Percentiles rank a stretch among this genome's conserved stretches.
These are phyloP conservation scores for Arachis monticola DNA, from an alignment of 331 rosid species.

Conservation along the genomic window DNA sequence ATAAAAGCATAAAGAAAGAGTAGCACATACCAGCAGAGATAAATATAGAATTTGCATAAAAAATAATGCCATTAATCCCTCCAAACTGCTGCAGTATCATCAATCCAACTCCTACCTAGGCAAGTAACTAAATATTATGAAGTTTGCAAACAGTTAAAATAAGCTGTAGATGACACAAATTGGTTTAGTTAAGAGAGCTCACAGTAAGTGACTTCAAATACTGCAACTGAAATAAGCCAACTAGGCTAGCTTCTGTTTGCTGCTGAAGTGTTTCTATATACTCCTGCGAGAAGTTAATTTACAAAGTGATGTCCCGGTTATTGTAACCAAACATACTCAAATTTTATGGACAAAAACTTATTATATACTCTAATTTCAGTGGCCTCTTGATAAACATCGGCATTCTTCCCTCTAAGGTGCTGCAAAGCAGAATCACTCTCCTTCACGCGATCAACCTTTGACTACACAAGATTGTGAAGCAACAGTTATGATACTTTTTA, in stretches of 20 bases:
- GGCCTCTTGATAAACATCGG: constrained; percentile 67
- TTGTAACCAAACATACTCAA: constrained; percentile 26
- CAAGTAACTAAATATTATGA: constrained; percentile 28
- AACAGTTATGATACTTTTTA: constrained; percentile 24
- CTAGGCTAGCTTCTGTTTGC: constrained; percentile 59
- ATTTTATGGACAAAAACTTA: not conserved
- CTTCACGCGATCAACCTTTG: constrained; percentile 57
- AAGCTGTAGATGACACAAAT: not conserved
- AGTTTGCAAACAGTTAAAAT: constrained; percentile 26
- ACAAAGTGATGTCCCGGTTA: constrained; percentile 17
- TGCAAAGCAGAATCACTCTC: constrained; percentile 70
- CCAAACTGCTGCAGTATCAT: constrained; percentile 92
- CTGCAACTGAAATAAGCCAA: constrained; percentile 68
- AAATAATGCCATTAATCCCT: constrained; percentile 77
- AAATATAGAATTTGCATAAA: constrained; percentile 81
- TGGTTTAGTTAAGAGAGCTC: constrained; percentile 40
- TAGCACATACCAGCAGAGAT: constrained; percentile 57
- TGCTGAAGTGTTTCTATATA: constrained; percentile 65
- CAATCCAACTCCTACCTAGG: constrained; percentile 86
- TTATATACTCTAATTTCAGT: constrained; percentile 66
- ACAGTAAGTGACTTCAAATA: constrained; percentile 76
- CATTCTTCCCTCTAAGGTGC: constrained; percentile 61
- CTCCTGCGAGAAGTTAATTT: constrained; percentile 49
- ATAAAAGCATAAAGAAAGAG: constrained; percentile 22
- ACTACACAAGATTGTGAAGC: constrained; percentile 54